Base-by-base conservation (phyloP, 176 grass and related monocot species). In the Eragrostis nindensis region DNA sequence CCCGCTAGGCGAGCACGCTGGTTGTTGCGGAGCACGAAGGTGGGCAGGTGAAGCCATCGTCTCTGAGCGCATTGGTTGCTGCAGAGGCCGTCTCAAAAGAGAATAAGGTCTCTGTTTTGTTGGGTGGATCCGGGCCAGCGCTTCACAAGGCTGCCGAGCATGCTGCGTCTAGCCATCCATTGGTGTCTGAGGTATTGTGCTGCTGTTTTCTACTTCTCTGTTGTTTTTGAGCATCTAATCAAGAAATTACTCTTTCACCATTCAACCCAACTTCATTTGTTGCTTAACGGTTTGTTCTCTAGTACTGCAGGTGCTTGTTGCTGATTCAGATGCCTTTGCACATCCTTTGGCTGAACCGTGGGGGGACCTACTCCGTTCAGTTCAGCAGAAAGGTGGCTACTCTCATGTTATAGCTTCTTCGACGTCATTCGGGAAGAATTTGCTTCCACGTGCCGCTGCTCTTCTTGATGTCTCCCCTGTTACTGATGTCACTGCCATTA, bases 401-500 rank as follows among this genome's bases (percentile, higher is more conserved):
- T 94, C 92, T 74, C 95, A 95, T 84, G 83, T 98, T 44, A 85
- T 95, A 83, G 71, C 92, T 5, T 78, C 95, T 21, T 98, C 95
- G 19, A 93, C 81, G 11, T 98, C 92, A 4, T 98, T 98, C n/a
- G 95, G 95, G 18, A 98, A 98, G 88, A 98, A 98, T 84, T 29
- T 98, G 71, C 82, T 98, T 63, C 92, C 95, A 47, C 95, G 92
- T 17, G 86, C 86, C 1, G 95, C 95, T 2, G 92, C 95, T 74
- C 84, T 98, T 69, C 88, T 98, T 39, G 92, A 98, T 84, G 95
- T 98, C 18, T 95, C 92, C 76, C 92, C 95, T 69, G 74, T 98
- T 74, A 98, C 95, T 7, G 95, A 98, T 71, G 88, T 98, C 80
- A 91, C 81, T 77, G 75, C 78, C 39, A 82, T 98, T 83, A 84